Evolutionary conservation across 2,329 filamentous ascomycete genomes (phyloP).

Genomic region (Stromatinia cepivora): DNA sequence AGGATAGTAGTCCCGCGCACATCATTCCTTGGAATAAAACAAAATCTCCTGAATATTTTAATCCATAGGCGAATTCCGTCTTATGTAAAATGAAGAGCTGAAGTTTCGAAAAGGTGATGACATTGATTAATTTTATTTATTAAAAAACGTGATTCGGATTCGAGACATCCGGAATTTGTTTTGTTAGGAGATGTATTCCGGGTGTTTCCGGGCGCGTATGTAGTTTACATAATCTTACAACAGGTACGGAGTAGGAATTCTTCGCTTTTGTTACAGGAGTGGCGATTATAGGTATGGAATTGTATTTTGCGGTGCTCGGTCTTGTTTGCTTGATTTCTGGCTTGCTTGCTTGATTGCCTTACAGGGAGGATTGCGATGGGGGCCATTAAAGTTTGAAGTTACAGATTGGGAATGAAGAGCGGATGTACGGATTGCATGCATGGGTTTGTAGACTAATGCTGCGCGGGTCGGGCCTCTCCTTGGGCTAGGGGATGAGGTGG

Average conservation of each 20-base stretch:
- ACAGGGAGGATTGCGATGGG: background rate
- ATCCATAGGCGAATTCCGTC: slow-evolving; percentile 8
- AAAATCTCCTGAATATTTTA: background rate
- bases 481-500: background rate
- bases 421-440: background rate
- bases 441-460: background rate
- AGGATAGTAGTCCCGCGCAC: background rate
- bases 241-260: background rate
- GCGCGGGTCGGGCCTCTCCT: background rate
- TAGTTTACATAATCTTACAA: background rate
- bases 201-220: background rate
- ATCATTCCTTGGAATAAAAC: background rate
- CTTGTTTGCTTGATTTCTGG: background rate
- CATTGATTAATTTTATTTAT: too few relatives aligned
- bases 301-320: background rate
- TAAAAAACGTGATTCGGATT: slow-evolving; percentile 2
- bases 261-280: background rate
- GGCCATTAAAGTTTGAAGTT: background rate
- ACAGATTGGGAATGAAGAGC: background rate
- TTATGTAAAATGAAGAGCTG: background rate
- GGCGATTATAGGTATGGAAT: background rate
- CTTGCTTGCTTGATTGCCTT: background rate
- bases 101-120: too few relatives aligned
- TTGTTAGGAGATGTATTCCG: background rate
- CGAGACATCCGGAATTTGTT: background rate